Conservation (phyloP, 2,329 filamentous ascomycete genomes). For the Leptodontidium sp. region DNA sequence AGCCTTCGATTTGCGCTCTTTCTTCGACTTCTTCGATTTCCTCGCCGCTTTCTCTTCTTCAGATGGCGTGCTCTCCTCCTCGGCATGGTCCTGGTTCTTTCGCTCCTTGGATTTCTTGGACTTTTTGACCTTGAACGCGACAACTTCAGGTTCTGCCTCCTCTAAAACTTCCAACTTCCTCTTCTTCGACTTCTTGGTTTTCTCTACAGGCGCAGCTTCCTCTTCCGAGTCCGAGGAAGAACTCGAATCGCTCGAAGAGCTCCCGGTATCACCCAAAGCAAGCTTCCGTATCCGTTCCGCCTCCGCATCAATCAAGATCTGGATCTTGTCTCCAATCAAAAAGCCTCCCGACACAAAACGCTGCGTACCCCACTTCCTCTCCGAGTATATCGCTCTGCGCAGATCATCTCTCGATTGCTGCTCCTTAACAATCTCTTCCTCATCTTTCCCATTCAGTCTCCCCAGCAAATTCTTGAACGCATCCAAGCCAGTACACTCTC, state of each 20-base stretch:
- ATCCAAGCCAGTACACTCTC: constrained; percentile 82
- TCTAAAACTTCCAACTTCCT: constrained; percentile 43
- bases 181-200: constrained; percentile 47
- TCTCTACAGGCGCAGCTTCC: constrained; percentile 36
- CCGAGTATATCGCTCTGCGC: constrained; percentile 77
- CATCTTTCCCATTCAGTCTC: constrained; percentile 86
- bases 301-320: constrained; percentile 53
- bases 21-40: constrained; percentile 31
- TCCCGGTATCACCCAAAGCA: constrained; percentile 30
- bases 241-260: constrained; percentile 29
- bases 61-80: constrained; percentile 18
- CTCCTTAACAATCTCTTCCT: constrained; percentile 75
- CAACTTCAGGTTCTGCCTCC: constrained; percentile 30
- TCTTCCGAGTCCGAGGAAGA: constrained; percentile 31
- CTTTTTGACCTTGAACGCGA: constrained; percentile 44
- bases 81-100: constrained; percentile 23
- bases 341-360: constrained; percentile 89
- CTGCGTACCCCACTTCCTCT: constrained; percentile 80
- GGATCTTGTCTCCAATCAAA: constrained; percentile 64
- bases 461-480: constrained; percentile 88
- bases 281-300: constrained; percentile 45
- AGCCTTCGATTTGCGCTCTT: constrained; percentile 34
- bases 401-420: constrained; percentile 72
- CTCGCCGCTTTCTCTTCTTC: constrained; percentile 36
- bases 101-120: constrained; percentile 42